These are phyloP conservation scores for Penicillium coprophilum DNA, from an alignment of 495 filamentous ascomycete species.

Conservation along the genomic window DNA sequence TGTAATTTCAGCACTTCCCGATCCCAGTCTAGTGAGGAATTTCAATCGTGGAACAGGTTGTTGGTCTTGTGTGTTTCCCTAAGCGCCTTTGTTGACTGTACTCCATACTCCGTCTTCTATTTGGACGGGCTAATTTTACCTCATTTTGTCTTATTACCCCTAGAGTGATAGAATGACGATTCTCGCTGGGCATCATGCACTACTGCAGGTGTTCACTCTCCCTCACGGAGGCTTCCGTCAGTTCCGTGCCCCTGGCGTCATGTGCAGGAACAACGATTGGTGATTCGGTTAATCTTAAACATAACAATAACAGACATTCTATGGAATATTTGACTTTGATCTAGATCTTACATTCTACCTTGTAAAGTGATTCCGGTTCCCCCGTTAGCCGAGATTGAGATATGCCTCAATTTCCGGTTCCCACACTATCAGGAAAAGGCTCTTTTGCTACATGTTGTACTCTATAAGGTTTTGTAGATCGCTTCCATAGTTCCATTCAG, in stretches of 20 bases:
- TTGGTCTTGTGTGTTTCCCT: not conserved
- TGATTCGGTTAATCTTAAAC: not conserved
- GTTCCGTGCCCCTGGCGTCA: constrained; percentile 12
- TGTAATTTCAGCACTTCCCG: not conserved
- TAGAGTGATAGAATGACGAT: constrained; percentile 4
- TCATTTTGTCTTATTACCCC: not conserved
- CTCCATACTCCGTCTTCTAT: no score
- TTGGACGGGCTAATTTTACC: not conserved
- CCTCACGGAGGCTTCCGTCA: constrained; percentile 2
- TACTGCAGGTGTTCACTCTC: constrained; percentile 6
- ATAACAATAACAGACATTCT: not conserved
- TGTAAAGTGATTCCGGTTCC: not conserved
- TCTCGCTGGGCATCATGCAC: constrained; percentile 2
- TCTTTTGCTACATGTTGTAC: not conserved
- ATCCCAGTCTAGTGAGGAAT: not conserved
- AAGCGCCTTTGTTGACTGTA: not conserved
- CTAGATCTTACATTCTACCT: not conserved
- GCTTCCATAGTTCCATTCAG: constrained; percentile 5
- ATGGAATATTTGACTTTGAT: not conserved
- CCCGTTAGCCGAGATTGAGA: not conserved
- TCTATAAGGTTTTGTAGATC: constrained; percentile 6
- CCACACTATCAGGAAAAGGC: not conserved
- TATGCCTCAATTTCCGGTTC: not conserved
- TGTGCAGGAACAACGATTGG: constrained; percentile 4
- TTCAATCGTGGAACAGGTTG: not conserved